Base-by-base conservation (phyloP, 306 rosid species). In the Chamaecrista fasciculata region DNA sequence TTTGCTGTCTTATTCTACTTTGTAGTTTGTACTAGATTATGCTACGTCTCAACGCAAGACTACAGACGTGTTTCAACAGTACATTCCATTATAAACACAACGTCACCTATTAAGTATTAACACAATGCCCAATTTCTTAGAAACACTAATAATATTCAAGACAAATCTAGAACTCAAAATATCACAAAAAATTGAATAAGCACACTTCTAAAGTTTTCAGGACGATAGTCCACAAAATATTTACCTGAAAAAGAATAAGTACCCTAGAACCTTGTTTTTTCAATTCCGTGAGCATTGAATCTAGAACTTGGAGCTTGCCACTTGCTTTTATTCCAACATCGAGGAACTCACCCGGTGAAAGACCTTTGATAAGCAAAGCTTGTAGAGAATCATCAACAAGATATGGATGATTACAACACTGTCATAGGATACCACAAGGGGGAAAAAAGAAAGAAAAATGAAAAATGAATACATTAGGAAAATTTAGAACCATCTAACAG, bases 391-490 rank as follows among this genome's bases (percentile, higher is more conserved):
- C 71, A 25, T 89, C 86, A 73, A 62, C 81, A 76, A 76, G n/a
- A 60, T 82, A 94, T 25, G 99, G 99, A 69, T 88, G 99, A 79
- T 79, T 89, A 75, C 89, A 94, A 65, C 95, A 94, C 99, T 94
- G 95, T 64, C 69, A 69, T 77, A 39, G 77, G 68, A 70, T 66
- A 37, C 67, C 56, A 64, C 46, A 52, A 14, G n/a, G n/a, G n/a
- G n/a, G n/a, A 53, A 72, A 19, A 31, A 33, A 33, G 36, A 33
- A 4, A 42, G 46, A 14, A 53, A 72, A 19, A 20, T 28, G 24
- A 36, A 65, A 65, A 31, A 4, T 44, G 11, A 10, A 71, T 40
- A 37, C 33, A 36, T 43, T 62, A 56, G 53, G 65, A 78, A 72
- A 78, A 46, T 44, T 49, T 12, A 63, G 18, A 58, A 60, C 10